Conservation (phyloP, 2,329 filamentous ascomycete species). For the Monilinia fructicola region DNA sequence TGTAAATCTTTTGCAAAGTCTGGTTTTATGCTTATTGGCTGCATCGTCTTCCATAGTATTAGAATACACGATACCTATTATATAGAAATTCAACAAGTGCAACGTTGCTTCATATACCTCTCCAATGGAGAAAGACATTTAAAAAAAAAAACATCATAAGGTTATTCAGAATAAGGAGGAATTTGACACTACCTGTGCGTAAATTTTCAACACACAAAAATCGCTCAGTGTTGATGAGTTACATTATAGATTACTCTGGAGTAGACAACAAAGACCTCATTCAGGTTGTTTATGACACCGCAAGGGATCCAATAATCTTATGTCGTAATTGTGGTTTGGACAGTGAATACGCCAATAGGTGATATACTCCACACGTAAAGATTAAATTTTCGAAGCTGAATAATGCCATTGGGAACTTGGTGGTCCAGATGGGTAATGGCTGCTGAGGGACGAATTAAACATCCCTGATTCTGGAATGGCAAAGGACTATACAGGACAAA, state of each 20-base stretch:
- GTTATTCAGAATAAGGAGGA: neutral
- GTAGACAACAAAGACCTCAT: neutral
- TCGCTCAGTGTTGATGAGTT: neutral
- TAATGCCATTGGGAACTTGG: constrained; percentile 8
- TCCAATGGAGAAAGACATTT: too few species aligned
- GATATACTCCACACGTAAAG: constrained; percentile 9
- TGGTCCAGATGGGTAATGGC: neutral
- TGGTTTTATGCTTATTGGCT: neutral
- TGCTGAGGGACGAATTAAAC: constrained; percentile 8
- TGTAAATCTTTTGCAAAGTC: too few species aligned
- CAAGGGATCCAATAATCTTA: neutral
- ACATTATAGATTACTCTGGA: neutral
- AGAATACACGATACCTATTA: too few species aligned
- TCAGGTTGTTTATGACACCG: neutral
- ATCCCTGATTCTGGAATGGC: accelerated
- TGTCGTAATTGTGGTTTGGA: neutral
- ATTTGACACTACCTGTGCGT: constrained; percentile 1
- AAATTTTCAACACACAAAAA: neutral
- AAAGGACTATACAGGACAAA: neutral
- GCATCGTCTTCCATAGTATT: neutral
- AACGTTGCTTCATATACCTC: neutral
- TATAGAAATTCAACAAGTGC: neutral
- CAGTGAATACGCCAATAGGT: accelerated
- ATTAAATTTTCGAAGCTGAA: accelerated
- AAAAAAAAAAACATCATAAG: neutral